A percentile compares a stretch with the other conserved stretches of the same genome.
Evolutionary conservation across 257 asterid genomes (phyloP).

Genomic region (Solanum lycopersicoides): DNA sequence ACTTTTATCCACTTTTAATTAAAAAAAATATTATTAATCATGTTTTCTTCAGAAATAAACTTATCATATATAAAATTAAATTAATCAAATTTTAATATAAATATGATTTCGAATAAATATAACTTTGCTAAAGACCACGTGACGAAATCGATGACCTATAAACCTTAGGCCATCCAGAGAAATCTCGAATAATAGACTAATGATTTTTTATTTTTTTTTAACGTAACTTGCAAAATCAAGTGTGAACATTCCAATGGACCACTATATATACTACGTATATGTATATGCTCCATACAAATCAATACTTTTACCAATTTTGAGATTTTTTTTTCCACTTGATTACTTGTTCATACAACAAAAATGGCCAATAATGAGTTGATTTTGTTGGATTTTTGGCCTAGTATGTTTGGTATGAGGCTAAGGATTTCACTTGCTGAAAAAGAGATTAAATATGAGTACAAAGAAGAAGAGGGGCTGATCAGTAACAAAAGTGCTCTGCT

Average conservation of each 20-base stretch:
- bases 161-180: not conserved
- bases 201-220: too few species aligned
- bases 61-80: too few species aligned
- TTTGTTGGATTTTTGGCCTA: conserved; percentile 6
- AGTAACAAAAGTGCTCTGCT: not conserved
- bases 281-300: not conserved
- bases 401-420: conserved; percentile 16
- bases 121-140: not conserved
- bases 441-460: conserved; percentile 8
- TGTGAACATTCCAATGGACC: not conserved
- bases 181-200: not conserved
- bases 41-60: not conserved
- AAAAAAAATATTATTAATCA: too few species aligned
- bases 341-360: not conserved
- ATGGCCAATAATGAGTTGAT: conserved; percentile 10
- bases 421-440: conserved; percentile 21
- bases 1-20: too few species aligned
- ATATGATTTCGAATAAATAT: not conserved
- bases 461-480: too few species aligned
- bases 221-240: not conserved
- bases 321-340: not conserved
- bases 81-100: too few species aligned
- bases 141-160: not conserved
- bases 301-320: not conserved
- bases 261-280: not conserved